A percentile compares a stretch with the other conserved stretches of the same genome.
phyloP scores from a whole-genome alignment of 192 early-diverging fungal genomes.

The Coemansia sp. region DNA sequence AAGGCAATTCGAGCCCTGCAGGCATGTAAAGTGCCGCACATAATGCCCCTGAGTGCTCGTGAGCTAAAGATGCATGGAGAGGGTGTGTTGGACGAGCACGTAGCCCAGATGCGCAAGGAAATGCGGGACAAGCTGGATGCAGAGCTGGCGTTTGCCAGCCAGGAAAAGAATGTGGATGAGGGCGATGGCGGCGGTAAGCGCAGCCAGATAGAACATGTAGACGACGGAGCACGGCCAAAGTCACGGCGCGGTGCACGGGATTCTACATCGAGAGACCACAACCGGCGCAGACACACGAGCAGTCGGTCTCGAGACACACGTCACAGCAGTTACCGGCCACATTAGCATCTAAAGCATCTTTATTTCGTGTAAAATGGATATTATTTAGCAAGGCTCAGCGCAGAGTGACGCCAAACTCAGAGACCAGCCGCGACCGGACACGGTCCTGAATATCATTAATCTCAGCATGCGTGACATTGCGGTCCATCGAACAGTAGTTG shows the following conservation, averaged over 20 bases:
- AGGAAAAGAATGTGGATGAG: neutral
- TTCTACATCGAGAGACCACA: neutral
- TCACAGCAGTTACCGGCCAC: neutral
- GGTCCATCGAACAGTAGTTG: slow-evolving; percentile 95
- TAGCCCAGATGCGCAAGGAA: slow-evolving; percentile 11
- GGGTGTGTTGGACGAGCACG: slow-evolving; percentile 14
- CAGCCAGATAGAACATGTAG: neutral
- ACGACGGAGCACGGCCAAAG: neutral
- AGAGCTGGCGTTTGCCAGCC: neutral
- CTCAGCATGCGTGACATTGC: slow-evolving; percentile 91
- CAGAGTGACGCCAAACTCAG: slow-evolving; percentile 71
- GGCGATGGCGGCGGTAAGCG: slow-evolving; percentile 2
- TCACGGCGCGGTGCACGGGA: neutral
- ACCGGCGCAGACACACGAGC: neutral
- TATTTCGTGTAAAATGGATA: neutral
- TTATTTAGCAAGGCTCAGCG: slow-evolving; percentile 49
- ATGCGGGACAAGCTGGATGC: slow-evolving; percentile 2
- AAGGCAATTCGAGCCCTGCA: slow-evolving; percentile 65
- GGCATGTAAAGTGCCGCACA: slow-evolving; percentile 45
- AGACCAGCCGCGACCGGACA: slow-evolving; percentile 64
- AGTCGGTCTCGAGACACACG: neutral
- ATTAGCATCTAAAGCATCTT: neutral
- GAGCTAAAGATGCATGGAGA: slow-evolving; percentile 55
- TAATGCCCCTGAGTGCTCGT: slow-evolving; percentile 57
- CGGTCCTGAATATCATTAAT: slow-evolving; percentile 89